Evolutionary conservation across 1,139 yeast genomes (phyloP).

Genomic region (Diutina catenulata): DNA sequence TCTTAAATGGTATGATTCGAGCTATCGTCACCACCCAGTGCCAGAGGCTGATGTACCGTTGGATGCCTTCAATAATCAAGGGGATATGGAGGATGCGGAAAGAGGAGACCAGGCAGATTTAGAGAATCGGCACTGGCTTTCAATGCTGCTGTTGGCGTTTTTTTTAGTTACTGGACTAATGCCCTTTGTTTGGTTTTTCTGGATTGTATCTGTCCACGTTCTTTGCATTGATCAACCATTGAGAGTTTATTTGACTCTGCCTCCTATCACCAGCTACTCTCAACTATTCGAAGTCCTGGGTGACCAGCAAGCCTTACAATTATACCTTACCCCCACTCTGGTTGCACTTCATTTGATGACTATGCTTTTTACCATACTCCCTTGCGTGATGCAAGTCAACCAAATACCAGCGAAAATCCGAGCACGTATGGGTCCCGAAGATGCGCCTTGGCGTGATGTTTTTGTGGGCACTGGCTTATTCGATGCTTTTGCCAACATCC

Average conservation of each 20-base stretch:
- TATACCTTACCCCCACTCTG: slow-evolving; percentile 7
- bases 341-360: slow-evolving; percentile 7
- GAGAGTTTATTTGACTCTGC: slow-evolving; percentile 8
- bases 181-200: slow-evolving; percentile 13
- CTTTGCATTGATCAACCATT: slow-evolving; percentile 18
- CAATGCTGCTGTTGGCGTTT: no score
- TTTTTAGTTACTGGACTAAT: no score
- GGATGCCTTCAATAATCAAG: background rate
- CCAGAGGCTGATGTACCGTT: background rate
- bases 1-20: slow-evolving; percentile 11
- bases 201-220: slow-evolving; percentile 16
- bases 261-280: slow-evolving; percentile 8
- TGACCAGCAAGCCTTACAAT: background rate
- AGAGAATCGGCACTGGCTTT: background rate
- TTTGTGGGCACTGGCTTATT: background rate
- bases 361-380: slow-evolving; percentile 8
- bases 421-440: background rate
- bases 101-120: background rate
- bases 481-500: background rate
- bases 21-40: background rate
- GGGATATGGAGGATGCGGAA: background rate
- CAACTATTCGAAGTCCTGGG: slow-evolving; percentile 6
- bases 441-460: background rate
- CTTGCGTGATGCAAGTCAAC: background rate
- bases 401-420: background rate